Base-by-base conservation (phyloP, 768 basidiomycete species). In the Lactifluus subvellereus region DNA sequence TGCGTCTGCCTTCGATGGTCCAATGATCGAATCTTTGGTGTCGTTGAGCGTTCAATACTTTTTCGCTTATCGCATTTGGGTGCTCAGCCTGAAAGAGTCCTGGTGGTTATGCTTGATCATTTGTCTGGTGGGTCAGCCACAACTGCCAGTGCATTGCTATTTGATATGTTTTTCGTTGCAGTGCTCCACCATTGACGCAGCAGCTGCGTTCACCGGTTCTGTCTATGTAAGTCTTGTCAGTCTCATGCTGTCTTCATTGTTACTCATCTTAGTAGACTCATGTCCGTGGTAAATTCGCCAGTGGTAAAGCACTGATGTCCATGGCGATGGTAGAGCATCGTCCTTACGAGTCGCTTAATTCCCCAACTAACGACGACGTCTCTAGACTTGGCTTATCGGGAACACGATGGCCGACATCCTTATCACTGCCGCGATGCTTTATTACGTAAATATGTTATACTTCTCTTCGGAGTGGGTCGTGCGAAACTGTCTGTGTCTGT, bases 1-100 rank as follows among this genome's bases (percentile, higher is more conserved):
- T 33, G 59, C 68, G 10, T 66, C 67, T 5, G 54, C 70, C 18
- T 67, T 71, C 18, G 57, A 62, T 30, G 45, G 32, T 6, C 56
- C 51, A 6, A 52, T 62, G 4, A 53, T 62, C 3, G 61, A 35
- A 32, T 22, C 61, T 10, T 14, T 62, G 10, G 57, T 62, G 3
- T 53, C 57, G 13, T 9, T 47, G 13, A 16, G 22, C 18, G 61
- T 62, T 18, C 50, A 62, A 22, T 33, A 53, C 27, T 62, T 48
- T 43, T 62, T 45, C 14, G 50, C 42, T 4, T 38, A 62, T 48
- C 51, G 61, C 4, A 27, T 62, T 43, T 62, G 57, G 56, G 3
- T 54, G 2, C 61, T 62, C 18, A 18, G 56, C n/a, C 8, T 10
- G 6, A 43, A 47, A 30, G 7, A 35, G 22, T 6, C 50, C 18